Evolutionary conservation across 257 asterid species (phyloP).

Genomic region (Gentiana dahurica): DNA sequence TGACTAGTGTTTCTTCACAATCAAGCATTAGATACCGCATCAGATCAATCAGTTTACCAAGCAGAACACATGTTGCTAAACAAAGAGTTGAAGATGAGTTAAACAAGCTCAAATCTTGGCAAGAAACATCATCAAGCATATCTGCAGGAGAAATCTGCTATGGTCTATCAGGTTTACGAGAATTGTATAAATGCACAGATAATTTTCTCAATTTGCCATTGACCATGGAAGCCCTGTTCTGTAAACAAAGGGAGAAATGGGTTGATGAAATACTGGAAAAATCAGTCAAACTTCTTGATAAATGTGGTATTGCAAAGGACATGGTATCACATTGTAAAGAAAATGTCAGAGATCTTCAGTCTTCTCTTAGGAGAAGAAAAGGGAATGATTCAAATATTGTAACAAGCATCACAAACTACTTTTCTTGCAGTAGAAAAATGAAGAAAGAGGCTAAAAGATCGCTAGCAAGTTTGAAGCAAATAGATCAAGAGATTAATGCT

Average conservation of each 20-base stretch:
- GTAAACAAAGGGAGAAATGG: slow-evolving; percentile 11
- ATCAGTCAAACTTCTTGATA: slow-evolving; percentile 19
- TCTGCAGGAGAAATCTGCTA: slow-evolving; percentile 12
- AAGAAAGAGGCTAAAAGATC: slow-evolving; percentile 10
- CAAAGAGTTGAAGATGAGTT: too few species aligned
- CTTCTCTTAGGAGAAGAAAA: slow-evolving; percentile 21
- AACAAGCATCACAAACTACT: slow-evolving; percentile 6
- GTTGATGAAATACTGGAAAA: slow-evolving; percentile 16
- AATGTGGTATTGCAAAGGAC: slow-evolving; percentile 18
- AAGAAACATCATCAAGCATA: background rate
- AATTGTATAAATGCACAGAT: slow-evolving; percentile 13
- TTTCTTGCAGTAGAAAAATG: slow-evolving; percentile 15
- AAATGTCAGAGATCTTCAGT: slow-evolving; percentile 17
- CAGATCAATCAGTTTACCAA: too few species aligned
- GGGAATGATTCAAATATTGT: slow-evolving; percentile 8
- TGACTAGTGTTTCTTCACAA: too few species aligned
- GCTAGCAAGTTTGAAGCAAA: slow-evolving; percentile 4
- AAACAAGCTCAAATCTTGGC: too few species aligned
- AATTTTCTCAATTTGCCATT: slow-evolving; percentile 23
- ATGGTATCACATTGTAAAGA: slow-evolving; percentile 11
- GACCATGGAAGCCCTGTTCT: slow-evolving; percentile 15
- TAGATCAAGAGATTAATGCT: slow-evolving; percentile 9
- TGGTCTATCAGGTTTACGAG: slow-evolving; percentile 13
- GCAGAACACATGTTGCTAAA: too few species aligned
- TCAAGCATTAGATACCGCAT: too few species aligned